A percentile compares a stretch with the other conserved stretches of the same genome.
Conservation (phyloP, 805 yeast species). For the Lachancea lanzarotensis region DNA sequence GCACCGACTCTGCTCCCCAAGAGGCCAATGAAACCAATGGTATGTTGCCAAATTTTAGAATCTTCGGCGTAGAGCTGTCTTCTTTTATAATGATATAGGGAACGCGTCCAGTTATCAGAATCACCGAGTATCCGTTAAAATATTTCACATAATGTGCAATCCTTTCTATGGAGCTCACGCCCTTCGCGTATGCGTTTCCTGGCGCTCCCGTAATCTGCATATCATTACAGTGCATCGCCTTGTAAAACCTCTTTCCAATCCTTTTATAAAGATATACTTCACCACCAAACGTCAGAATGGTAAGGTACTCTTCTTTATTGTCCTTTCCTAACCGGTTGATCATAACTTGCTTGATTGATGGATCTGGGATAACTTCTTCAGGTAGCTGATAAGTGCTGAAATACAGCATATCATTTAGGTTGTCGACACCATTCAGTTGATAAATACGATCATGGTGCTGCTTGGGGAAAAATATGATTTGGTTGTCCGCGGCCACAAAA, state of each 20-base stretch:
- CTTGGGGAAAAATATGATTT: conserved; percentile 57
- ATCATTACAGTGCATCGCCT: conserved; percentile 23
- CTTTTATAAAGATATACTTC: conserved; percentile 64
- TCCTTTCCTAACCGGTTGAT: conserved; percentile 59
- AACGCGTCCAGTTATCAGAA: conserved; percentile 67
- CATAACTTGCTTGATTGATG: conserved; percentile 63
- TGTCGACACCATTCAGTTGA: conserved; percentile 34
- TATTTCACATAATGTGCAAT: conserved; percentile 53
- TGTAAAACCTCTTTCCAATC: conserved; percentile 27
- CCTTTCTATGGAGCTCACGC: conserved; percentile 59
- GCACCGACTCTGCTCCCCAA: conserved; percentile 40
- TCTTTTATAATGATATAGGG: conserved; percentile 67
- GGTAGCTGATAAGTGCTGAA: conserved; percentile 32
- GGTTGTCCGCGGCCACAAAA: conserved; percentile 70
- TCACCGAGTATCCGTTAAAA: conserved; percentile 50
- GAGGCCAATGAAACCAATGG: conserved; percentile 54
- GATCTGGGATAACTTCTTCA: conserved; percentile 52
- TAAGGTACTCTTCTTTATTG: conserved; percentile 53
- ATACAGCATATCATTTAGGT: conserved; percentile 36
- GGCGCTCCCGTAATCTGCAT: conserved; percentile 68
- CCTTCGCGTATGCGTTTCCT: conserved; percentile 63
- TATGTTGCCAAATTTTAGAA: conserved; percentile 58
- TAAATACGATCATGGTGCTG: conserved; percentile 39
- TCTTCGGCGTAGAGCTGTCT: conserved; percentile 53
- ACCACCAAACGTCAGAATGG: conserved; percentile 74